These are phyloP conservation scores for Apostasia shenzhenica DNA, from an alignment of 106 monocot species.

Conservation along the genomic window DNA sequence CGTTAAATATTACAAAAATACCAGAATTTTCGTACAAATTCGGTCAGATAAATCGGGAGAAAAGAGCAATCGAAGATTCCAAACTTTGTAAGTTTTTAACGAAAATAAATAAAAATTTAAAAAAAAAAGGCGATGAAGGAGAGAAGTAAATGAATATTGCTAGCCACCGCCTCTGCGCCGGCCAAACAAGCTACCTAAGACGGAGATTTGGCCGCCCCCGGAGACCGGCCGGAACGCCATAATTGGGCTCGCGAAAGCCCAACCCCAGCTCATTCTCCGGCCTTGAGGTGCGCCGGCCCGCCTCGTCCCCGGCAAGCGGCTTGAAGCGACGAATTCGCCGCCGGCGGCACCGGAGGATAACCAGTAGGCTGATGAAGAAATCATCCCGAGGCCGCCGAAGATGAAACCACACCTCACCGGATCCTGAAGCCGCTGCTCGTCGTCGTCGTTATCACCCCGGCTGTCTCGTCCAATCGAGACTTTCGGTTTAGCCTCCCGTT, in stretches of 20 bases:
- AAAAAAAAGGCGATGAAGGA: too few species aligned
- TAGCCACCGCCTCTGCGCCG: too few species aligned
- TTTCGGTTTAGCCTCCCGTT: conserved; percentile 32
- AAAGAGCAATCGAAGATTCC: too few species aligned
- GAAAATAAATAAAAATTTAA: too few species aligned
- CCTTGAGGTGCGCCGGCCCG: conserved; percentile 1
- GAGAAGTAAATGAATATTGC: too few species aligned
- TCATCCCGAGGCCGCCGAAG: conserved; percentile 49
- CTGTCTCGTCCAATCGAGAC: neutral
- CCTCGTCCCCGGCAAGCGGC: conserved; percentile 4
- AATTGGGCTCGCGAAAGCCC: conserved; percentile 77
- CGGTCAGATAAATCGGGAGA: too few species aligned
- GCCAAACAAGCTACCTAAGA: too few species aligned
- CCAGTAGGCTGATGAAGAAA: conserved; percentile 31
- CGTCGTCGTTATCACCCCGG: conserved; percentile 8
- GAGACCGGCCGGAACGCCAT: conserved; percentile 41
- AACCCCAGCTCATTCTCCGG: conserved; percentile 46
- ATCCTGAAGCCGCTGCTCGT: conserved; percentile 23
- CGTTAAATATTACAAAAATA: too few species aligned
- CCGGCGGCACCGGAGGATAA: conserved; percentile 22
- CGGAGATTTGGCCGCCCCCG: neutral
- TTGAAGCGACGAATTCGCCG: conserved; percentile 2
- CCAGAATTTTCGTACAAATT: too few species aligned
- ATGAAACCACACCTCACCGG: conserved; percentile 57
- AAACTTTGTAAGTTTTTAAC: too few species aligned